phyloP scores from a whole-genome alignment of 129 eudicot species.

The Tanacetum coccineum region DNA sequence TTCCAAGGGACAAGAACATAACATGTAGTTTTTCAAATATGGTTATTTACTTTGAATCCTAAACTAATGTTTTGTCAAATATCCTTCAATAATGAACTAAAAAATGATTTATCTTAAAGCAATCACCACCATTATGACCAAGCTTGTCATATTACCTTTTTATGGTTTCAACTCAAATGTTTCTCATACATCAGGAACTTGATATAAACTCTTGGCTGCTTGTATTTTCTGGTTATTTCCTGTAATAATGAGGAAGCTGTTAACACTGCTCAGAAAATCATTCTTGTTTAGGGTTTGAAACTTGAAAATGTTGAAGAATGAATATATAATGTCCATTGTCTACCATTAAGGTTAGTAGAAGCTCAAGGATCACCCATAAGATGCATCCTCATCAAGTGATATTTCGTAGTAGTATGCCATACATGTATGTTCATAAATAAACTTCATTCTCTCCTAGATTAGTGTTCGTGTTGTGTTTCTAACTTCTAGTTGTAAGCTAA shows the following conservation, averaged over 20 bases:
- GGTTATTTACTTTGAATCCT: too few relatives aligned
- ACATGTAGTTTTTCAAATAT: too few relatives aligned
- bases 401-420: background rate
- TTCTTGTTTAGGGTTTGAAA: slow-evolving; percentile 80
- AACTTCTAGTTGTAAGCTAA: background rate
- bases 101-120: too few relatives aligned
- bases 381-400: slow-evolving; percentile 66
- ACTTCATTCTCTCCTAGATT: background rate
- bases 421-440: background rate
- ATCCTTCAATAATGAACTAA: too few relatives aligned
- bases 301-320: slow-evolving; percentile 58
- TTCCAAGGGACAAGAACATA: too few relatives aligned
- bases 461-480: background rate
- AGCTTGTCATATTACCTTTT: too few relatives aligned
- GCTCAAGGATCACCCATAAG: slow-evolving; percentile 79
- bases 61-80: too few relatives aligned
- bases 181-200: too few relatives aligned
- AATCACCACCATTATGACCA: too few relatives aligned
- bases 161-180: too few relatives aligned
- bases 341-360: slow-evolving; percentile 59
- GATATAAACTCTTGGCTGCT: background rate
- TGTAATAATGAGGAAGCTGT: too few relatives aligned
- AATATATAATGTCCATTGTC: slow-evolving; percentile 66
- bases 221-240: background rate
- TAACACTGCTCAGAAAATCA: slow-evolving; percentile 49